A percentile compares a stretch with the other conserved stretches of the same genome.
phyloP scores from a whole-genome alignment of 805 yeast species.

The Candida yuanshanica region DNA sequence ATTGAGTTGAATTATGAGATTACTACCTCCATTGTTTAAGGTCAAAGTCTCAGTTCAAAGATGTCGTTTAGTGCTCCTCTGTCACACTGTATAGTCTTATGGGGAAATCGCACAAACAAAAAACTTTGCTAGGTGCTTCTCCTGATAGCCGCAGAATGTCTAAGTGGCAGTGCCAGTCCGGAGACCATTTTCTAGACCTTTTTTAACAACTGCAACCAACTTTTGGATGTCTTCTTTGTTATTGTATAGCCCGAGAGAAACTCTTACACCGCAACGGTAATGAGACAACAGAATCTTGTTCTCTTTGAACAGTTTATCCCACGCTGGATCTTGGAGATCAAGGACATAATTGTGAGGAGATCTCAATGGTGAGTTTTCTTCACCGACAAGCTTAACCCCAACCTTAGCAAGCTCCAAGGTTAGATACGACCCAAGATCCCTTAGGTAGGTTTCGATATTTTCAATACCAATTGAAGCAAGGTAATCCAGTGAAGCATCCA shows the following conservation, averaged over 20 bases:
- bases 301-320: neutral
- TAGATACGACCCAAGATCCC: neutral
- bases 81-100: too few relatives aligned
- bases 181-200: neutral
- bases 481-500: neutral
- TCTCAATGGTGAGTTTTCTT: neutral
- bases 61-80: too few relatives aligned
- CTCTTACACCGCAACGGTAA: conserved; percentile 3
- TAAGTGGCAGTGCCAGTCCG: neutral
- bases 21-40: too few relatives aligned
- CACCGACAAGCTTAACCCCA: neutral
- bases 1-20: too few relatives aligned
- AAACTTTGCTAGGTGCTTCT: neutral
- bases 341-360: neutral
- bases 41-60: too few relatives aligned
- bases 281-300: neutral
- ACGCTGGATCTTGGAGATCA: neutral
- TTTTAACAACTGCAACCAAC: neutral
- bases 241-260: conserved; percentile 1
- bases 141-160: too few relatives aligned
- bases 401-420: neutral
- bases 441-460: neutral
- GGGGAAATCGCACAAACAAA: too few relatives aligned
- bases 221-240: neutral
- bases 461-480: neutral